phyloP scores from a whole-genome alignment of 352 stramenopile genomes.

The Achlya hypogyna region DNA sequence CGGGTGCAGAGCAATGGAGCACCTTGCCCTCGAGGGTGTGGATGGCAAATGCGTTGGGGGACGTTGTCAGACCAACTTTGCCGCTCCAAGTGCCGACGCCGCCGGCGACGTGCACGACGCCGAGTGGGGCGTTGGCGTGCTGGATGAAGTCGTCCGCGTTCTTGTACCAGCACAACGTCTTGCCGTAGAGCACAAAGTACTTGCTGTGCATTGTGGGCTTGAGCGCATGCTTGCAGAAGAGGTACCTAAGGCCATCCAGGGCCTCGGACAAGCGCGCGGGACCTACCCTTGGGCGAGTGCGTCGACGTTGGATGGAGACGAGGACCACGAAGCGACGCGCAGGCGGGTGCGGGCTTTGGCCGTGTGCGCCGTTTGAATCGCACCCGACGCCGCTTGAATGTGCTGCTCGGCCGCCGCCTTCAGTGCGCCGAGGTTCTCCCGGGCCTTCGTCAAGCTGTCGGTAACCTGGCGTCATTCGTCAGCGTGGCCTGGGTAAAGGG shows the following conservation, averaged over 20 bases:
- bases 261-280: conserved; percentile 25
- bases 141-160: conserved; percentile 49
- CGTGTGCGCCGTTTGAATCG: conserved; percentile 45
- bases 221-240: conserved; percentile 48
- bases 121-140: conserved; percentile 38
- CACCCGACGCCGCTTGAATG: conserved; percentile 30
- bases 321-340: conserved; percentile 49
- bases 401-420: conserved; percentile 22
- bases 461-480: conserved; percentile 23
- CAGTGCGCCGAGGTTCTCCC: conserved; percentile 31
- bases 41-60: conserved; percentile 47
- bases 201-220: conserved; percentile 56
- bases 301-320: conserved; percentile 51
- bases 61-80: conserved; percentile 34
- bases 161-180: conserved; percentile 74
- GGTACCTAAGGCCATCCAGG: conserved; percentile 26
- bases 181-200: conserved; percentile 72
- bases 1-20: conserved; percentile 49
- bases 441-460: conserved; percentile 23
- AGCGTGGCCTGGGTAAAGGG: too few relatives aligned
- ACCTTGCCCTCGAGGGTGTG: conserved; percentile 60
- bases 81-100: conserved; percentile 53
- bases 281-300: conserved; percentile 59
- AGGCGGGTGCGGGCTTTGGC: conserved; percentile 41
- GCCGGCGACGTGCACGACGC: conserved; percentile 53